Evolutionary conservation across 2,329 filamentous ascomycete genomes (phyloP), one percentile per base, ranked within the genome.

Genomic region (Ceratocystis ficicola): DNA sequence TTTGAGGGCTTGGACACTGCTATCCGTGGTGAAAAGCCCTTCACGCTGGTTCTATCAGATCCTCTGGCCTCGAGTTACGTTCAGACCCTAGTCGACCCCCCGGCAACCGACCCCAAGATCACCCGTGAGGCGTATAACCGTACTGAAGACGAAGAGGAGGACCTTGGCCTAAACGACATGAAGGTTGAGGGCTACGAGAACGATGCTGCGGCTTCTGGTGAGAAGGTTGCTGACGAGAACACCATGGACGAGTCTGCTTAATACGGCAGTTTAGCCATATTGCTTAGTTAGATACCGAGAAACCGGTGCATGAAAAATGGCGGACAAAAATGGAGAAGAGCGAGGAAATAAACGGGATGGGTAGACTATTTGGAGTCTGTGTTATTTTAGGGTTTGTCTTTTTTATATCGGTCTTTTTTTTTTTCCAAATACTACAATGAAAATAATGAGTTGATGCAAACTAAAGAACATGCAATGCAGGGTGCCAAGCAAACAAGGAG

Each of bases 31-130:
- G 83, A 91, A 59, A 82, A 83, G 73, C 84, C 87, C 70, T 99
- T 96, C 74, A 90, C 86, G 4, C 80, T 97, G 67, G 81, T 94
- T 4, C 81, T 99, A 44, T 84, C 87, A 69, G 94, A 99, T 73
- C 94, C 94, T 0, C 79, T 97, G 69, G 94, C 92, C 10, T 89
- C 89, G 74, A 96, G 90, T 73, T 99, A 95, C 73, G 88, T 99
- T 59, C 94, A 99, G 77, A 90, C 92, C 72, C 81, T 95, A 68
- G 88, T 90, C 28, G 87, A 91, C 70, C 87, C 88, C 1, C 78
- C 79, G 44, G 72, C 81, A 60, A 77, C 79, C 0, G 94, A 99
- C 73, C 87, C 87, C 17, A 88, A 94, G 76, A 88, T 99, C 73
- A 85, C 82, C 66, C 81, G 84, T 2, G 89, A 90, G 76, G 88